phyloP scores from a whole-genome alignment of 306 rosid genomes.

The Datisca glomerata region DNA sequence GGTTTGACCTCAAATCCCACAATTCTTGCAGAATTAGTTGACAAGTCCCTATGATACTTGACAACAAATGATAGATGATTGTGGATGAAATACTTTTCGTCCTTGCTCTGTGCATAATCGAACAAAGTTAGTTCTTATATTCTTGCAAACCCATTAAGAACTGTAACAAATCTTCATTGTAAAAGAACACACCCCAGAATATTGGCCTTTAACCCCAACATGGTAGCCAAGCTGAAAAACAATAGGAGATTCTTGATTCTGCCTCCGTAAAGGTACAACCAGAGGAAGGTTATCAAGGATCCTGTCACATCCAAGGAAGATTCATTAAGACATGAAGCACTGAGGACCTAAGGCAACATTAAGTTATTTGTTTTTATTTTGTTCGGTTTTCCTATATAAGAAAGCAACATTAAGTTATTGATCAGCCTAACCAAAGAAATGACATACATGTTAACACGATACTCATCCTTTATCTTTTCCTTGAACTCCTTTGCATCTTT shows the following conservation, averaged over 20 bases:
- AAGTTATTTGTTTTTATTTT: too few relatives aligned
- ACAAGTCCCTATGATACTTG: constrained; percentile 40
- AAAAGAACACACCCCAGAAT: constrained; percentile 34
- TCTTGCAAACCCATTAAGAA: constrained; percentile 1
- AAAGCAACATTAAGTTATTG: constrained; percentile 15
- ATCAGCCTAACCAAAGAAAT: background rate
- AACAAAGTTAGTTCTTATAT: constrained; percentile 13
- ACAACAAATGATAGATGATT: constrained; percentile 60
- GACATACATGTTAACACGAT: constrained; percentile 77
- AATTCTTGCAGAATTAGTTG: constrained; percentile 42
- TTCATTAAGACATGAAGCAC: too few relatives aligned
- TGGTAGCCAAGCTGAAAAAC: constrained; percentile 76
- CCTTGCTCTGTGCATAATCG: constrained; percentile 32
- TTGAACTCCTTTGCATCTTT: constrained; percentile 65
- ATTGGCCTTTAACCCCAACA: constrained; percentile 56
- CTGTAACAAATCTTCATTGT: constrained; percentile 6
- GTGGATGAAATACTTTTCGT: constrained; percentile 44
- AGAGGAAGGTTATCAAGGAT: constrained; percentile 87
- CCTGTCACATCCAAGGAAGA: constrained; percentile 32
- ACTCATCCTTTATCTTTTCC: constrained; percentile 85
- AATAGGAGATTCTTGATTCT: constrained; percentile 52
- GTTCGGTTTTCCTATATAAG: too few relatives aligned
- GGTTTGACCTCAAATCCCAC: constrained; percentile 67
- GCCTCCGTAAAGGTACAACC: constrained; percentile 56
- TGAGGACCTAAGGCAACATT: constrained; percentile 24